Evolutionary conservation across 176 grass and related monocot species (phyloP).

Genomic region (Triticum timopheevii): DNA sequence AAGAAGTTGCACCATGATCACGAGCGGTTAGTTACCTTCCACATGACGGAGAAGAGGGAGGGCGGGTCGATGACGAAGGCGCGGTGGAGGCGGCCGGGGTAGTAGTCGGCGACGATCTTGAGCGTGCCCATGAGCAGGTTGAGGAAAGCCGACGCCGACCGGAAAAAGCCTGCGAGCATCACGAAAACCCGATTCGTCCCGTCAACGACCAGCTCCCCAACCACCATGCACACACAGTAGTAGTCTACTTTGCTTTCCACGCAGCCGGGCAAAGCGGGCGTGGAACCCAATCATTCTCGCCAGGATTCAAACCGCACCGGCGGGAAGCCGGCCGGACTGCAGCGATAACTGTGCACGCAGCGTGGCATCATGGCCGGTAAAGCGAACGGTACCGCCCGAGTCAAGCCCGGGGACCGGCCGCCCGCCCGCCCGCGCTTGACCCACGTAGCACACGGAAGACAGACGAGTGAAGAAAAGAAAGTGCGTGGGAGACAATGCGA

Average conservation of each 20-base stretch:
- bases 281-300: conserved; percentile 22
- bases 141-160: conserved; percentile 88
- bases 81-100: conserved; percentile 86
- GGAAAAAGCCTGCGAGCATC: conserved; percentile 82
- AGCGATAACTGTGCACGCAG: neutral
- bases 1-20: neutral
- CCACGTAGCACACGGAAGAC: too few species aligned
- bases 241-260: conserved; percentile 9
- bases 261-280: neutral
- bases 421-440: neutral
- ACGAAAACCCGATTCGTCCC: conserved; percentile 14
- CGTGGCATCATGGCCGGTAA: neutral
- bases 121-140: conserved; percentile 89
- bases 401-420: conserved; percentile 20
- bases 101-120: conserved; percentile 95
- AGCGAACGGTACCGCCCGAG: neutral
- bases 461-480: neutral
- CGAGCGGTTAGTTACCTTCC: conserved; percentile 61
- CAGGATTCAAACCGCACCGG: conserved; percentile 40
- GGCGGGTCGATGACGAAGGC: conserved; percentile 96
- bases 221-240: neutral
- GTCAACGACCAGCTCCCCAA: conserved; percentile 23
- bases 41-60: conserved; percentile 89
- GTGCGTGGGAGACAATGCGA: neutral
- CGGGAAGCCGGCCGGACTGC: conserved; percentile 26